These are phyloP conservation scores for Neurospora sublineolata DNA, from an alignment of 495 filamentous ascomycete genomes.

Conservation along the genomic window DNA sequence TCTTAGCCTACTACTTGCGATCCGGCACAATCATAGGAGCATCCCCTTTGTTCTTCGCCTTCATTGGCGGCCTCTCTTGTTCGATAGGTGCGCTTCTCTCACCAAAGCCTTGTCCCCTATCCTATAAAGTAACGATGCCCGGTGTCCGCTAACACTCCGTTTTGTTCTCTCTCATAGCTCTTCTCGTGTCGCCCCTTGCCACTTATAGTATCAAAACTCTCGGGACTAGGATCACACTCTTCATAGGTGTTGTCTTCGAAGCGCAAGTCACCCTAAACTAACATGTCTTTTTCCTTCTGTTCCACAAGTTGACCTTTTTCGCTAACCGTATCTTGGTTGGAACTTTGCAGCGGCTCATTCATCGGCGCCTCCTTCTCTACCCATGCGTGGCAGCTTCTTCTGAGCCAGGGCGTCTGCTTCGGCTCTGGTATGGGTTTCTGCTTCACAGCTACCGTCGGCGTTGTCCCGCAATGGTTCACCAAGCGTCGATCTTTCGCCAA, in stretches of 20 bases:
- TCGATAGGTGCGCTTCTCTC: constrained; percentile 30
- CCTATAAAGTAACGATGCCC: constrained; percentile 3
- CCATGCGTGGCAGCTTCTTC: constrained; percentile 60
- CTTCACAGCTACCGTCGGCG: constrained; percentile 58
- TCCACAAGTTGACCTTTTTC: not conserved
- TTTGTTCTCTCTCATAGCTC: constrained; percentile 34
- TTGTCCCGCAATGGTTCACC: constrained; percentile 72
- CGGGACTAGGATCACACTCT: constrained; percentile 46
- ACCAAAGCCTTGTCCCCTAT: too few relatives aligned
- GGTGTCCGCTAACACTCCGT: constrained; percentile 31
- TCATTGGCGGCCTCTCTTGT: constrained; percentile 61
- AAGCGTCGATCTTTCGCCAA: constrained; percentile 59
- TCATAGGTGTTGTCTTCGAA: constrained; percentile 49
- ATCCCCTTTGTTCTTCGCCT: constrained; percentile 52
- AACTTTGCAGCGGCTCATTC: constrained; percentile 39
- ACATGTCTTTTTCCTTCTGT: not conserved
- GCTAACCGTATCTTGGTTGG: not conserved
- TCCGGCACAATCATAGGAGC: constrained; percentile 45
- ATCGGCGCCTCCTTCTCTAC: constrained; percentile 58
- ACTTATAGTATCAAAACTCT: constrained; percentile 45
- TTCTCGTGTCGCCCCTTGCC: constrained; percentile 54
- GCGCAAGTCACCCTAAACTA: constrained; percentile 23
- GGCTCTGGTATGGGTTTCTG: constrained; percentile 67
- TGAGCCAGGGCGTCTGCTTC: constrained; percentile 67
- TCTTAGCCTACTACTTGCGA: constrained; percentile 58